Evolutionary conservation across 2,329 filamentous ascomycete species (phyloP).

Genomic region (Ophiocordyceps camponoti-rufipedis): DNA sequence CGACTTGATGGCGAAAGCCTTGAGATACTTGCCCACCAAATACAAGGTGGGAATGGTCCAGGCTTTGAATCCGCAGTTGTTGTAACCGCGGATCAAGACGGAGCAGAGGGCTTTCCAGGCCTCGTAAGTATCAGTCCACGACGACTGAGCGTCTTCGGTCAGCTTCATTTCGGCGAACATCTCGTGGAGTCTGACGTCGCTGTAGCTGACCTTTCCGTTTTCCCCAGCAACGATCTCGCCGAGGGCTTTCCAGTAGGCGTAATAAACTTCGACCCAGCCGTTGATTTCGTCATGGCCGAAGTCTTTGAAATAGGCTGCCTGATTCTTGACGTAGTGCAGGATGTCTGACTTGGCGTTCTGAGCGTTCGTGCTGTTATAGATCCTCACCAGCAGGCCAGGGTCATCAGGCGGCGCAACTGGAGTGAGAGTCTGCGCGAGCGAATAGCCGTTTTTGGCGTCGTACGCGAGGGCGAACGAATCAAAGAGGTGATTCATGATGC

Average conservation of each 20-base stretch:
- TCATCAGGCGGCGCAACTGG: conserved; percentile 47
- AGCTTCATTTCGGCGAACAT: neutral
- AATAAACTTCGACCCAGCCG: conserved; percentile 79
- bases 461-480: conserved; percentile 56
- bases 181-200: neutral
- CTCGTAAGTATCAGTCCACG: conserved; percentile 72
- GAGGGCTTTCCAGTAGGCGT: conserved; percentile 66
- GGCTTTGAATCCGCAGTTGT: conserved; percentile 54
- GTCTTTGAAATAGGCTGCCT: conserved; percentile 30
- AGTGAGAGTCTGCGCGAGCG: conserved; percentile 55
- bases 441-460: conserved; percentile 45
- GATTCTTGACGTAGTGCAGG: conserved; percentile 50
- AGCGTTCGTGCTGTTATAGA: conserved; percentile 53
- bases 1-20: conserved; percentile 78
- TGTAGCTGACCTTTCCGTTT: conserved; percentile 15
- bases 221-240: conserved; percentile 48
- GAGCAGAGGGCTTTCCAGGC: conserved; percentile 75
- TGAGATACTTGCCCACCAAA: conserved; percentile 66
- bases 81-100: conserved; percentile 64
- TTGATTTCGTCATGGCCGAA: conserved; percentile 49
- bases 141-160: conserved; percentile 20
- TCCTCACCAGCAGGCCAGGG: conserved; percentile 46
- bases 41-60: conserved; percentile 93
- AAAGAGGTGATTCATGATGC: conserved; percentile 54
- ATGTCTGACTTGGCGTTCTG: conserved; percentile 51